Evolutionary conservation across 805 yeast genomes (phyloP).

Genomic region (Candida hungchunana): DNA sequence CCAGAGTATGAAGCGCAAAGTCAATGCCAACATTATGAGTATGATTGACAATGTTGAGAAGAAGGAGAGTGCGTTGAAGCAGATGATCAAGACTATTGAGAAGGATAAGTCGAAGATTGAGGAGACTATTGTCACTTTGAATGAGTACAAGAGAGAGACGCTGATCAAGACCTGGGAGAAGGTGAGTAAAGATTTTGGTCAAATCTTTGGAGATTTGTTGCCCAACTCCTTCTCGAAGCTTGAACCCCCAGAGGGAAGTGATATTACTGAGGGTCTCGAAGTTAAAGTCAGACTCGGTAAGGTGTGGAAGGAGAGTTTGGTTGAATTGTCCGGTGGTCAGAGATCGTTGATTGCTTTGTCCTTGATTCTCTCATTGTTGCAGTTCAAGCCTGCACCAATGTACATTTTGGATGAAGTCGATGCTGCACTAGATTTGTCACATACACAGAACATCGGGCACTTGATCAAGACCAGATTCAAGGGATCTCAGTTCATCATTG

Average conservation of each 20-base stretch:
- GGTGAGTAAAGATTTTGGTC: conserved; percentile 86
- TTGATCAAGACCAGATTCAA: conserved; percentile 91
- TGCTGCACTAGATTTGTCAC: conserved; percentile 95
- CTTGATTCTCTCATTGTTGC: conserved; percentile 83
- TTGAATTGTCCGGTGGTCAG: conserved; percentile 96
- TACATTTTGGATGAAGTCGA: conserved; percentile 96
- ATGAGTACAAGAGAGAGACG: conserved; percentile 81
- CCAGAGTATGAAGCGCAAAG: conserved; percentile 71
- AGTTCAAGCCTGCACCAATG: conserved; percentile 98
- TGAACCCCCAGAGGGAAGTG: conserved; percentile 74
- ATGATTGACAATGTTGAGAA: conserved; percentile 90
- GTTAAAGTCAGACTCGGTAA: conserved; percentile 86
- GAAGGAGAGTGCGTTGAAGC: conserved; percentile 70
- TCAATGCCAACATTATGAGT: conserved; percentile 81
- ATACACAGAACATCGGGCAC: conserved; percentile 96
- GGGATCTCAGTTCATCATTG: conserved; percentile 95
- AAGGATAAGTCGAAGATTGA: conserved; percentile 86
- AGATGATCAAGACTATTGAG: conserved; percentile 82
- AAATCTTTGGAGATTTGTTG: conserved; percentile 78
- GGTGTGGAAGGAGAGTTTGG: conserved; percentile 94
- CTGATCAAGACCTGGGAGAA: conserved; percentile 79
- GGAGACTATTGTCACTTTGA: conserved; percentile 77
- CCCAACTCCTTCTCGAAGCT: conserved; percentile 90
- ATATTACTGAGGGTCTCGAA: conserved; percentile 85
- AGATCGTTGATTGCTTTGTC: conserved; percentile 91